These are phyloP conservation scores for Clathrospora elynae DNA, from an alignment of 2,329 filamentous ascomycete genomes.

Conservation along the genomic window DNA sequence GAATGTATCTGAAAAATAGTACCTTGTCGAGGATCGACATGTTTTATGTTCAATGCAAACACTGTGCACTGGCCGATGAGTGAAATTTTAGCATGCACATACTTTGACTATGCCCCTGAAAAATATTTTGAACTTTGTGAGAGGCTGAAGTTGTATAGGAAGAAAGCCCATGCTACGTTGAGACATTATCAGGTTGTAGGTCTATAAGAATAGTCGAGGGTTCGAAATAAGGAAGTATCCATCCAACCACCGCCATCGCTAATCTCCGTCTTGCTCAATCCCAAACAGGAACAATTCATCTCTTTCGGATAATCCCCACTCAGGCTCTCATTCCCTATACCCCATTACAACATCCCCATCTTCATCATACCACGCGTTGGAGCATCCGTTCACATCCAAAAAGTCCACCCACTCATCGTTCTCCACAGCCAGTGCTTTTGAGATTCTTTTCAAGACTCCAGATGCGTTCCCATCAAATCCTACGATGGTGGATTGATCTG, in stretches of 20 bases:
- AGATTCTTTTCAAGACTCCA: conserved; percentile 19
- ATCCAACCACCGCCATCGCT: neutral
- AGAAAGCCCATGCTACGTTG: no score
- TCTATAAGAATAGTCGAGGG: neutral
- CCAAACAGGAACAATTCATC: no score
- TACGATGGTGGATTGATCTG: conserved; percentile 7
- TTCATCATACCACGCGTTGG: conserved; percentile 37
- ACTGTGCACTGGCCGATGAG: no score
- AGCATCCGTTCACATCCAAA: conserved; percentile 33
- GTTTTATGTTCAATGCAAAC: no score
- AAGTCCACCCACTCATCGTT: conserved; percentile 37
- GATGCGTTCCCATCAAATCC: conserved; percentile 33
- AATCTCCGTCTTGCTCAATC: no score
- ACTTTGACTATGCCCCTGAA: no score
- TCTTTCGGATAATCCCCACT: neutral
- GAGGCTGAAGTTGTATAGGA: no score
- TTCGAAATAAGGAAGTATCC: neutral
- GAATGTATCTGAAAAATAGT: no score
- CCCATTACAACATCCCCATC: conserved; percentile 35
- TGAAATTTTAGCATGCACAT: no score
- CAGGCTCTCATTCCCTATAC: conserved; percentile 8
- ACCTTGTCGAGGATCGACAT: no score
- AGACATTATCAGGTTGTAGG: no score
- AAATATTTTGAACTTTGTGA: no score
- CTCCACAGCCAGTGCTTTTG: conserved; percentile 34